Evolutionary conservation across 179 eudicot species (phyloP), one percentile per base, ranked within the genome.

Genomic region (Beta lomatogona): DNA sequence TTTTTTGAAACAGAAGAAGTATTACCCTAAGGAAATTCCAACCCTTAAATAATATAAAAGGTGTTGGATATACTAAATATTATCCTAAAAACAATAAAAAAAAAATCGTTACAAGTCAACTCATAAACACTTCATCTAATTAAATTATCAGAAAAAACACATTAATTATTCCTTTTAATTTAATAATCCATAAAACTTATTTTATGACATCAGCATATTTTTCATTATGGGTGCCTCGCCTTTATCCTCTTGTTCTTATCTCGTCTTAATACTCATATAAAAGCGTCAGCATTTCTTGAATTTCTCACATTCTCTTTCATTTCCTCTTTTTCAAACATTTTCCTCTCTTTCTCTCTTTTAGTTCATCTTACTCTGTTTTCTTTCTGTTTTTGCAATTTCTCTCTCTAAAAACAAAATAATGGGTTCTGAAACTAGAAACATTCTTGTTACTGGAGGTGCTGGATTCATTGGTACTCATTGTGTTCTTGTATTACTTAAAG

Each of bases 401-500:
- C 16, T 81, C 19, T 19, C n/a, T n/a, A n/a, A 15, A 0, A 25
- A 21, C 19, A 60, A 59, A 36, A 41, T 46, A 54, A 86, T 85
- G 90, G 86, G 76, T 31, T 81, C 83, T 0, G 84, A 81, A 54
- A 80, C 77, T 16, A 84, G 77, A 78, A 88, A 82, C 80, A 89
- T 95, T 73, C 84, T 95, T 25, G 99, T 95, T 6, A 95, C 99
- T 0, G 99, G 99, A 18, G 99, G 98, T 9, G 98, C 99, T 0
- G 98, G 98, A 0, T 95, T 89, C 84, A 89, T 95, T 21, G 97
- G 99, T 19, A 88, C 95, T 11, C 99, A 95, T 86, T 92, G 95
- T 36, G 94, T 89, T 28, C 72, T 93, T 77, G 90, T 88, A 54
- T 85, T 95, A 8, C 83, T 95, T 18, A 68, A 83, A 1, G 84